A percentile compares a stretch with the other conserved stretches of the same genome.
phyloP scores from a whole-genome alignment of 2,329 filamentous ascomycete genomes.

The Xenoacremonium recifei region DNA sequence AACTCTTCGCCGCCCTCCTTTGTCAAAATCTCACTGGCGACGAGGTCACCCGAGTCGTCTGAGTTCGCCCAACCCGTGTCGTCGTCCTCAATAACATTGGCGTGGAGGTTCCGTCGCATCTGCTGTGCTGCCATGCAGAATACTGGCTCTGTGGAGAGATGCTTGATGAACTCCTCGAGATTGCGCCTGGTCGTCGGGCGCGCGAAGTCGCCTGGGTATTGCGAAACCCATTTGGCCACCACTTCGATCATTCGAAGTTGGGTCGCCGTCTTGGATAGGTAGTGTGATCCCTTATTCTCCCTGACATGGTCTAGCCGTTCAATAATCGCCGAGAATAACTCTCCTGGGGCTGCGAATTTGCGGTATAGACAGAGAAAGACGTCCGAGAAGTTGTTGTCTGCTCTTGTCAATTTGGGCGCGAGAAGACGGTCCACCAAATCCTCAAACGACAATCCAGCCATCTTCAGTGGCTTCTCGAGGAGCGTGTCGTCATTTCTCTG shows the following conservation, averaged over 20 bases:
- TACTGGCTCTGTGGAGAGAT: conserved; percentile 74
- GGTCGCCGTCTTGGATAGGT: conserved; percentile 74
- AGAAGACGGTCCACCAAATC: conserved; percentile 87
- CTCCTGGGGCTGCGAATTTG: conserved; percentile 81
- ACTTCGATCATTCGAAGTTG: conserved; percentile 83
- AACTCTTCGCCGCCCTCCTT: conserved; percentile 41
- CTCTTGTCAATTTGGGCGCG: conserved; percentile 75
- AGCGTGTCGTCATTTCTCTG: conserved; percentile 65
- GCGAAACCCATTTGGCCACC: conserved; percentile 82
- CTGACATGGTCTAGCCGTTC: conserved; percentile 70
- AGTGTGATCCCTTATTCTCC: conserved; percentile 63
- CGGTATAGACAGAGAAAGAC: conserved; percentile 92
- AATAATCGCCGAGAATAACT: conserved; percentile 76
- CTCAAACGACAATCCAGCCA: conserved; percentile 57
- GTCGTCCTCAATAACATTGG: conserved; percentile 76
- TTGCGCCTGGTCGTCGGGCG: conserved; percentile 69
- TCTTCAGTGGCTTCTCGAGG: conserved; percentile 48
- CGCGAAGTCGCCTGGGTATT: conserved; percentile 92
- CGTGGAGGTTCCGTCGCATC: conserved; percentile 75
- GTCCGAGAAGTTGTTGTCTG: conserved; percentile 84
- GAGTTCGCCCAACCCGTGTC: conserved; percentile 89
- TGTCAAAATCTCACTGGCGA: conserved; percentile 33
- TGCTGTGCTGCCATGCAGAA: conserved; percentile 84
- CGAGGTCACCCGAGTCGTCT: conserved; percentile 53
- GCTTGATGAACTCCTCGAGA: conserved; percentile 71